phyloP scores from a whole-genome alignment of 148 eudicot genomes.

The Hydrangea macrophylla region DNA sequence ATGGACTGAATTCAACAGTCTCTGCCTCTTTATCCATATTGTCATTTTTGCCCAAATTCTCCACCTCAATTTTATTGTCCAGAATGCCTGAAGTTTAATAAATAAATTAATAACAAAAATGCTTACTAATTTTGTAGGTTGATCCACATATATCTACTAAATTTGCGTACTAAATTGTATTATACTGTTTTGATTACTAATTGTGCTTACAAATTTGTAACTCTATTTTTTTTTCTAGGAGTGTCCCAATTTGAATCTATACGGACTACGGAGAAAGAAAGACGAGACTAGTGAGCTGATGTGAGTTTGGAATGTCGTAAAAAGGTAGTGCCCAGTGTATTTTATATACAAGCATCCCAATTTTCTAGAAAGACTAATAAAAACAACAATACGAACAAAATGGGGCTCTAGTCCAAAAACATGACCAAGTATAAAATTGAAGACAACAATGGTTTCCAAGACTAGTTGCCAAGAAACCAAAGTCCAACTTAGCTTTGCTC shows the following conservation, averaged over 20 bases:
- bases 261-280: not conserved
- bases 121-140: too few species aligned
- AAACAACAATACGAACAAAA: not conserved
- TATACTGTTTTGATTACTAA: too few species aligned
- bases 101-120: too few species aligned
- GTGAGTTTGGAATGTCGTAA: not conserved
- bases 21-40: too few species aligned
- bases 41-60: too few species aligned
- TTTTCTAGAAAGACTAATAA: not conserved
- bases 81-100: too few species aligned
- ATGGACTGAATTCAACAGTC: too few species aligned
- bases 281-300: not conserved
- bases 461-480: conserved; percentile 8
- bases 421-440: not conserved
- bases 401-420: conserved; percentile 1
- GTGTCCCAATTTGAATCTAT: not conserved
- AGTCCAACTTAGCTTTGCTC: conserved; percentile 10
- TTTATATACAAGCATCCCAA: not conserved
- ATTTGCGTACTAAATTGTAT: too few species aligned
- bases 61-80: too few species aligned
- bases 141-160: too few species aligned
- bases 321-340: not conserved
- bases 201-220: too few species aligned
- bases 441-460: conserved; percentile 12
- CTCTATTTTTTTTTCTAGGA: too few species aligned